Evolutionary conservation across 2,329 filamentous ascomycete genomes (phyloP), one percentile per base, ranked within the genome.

Genomic region (Fusarium oxysporum): DNA sequence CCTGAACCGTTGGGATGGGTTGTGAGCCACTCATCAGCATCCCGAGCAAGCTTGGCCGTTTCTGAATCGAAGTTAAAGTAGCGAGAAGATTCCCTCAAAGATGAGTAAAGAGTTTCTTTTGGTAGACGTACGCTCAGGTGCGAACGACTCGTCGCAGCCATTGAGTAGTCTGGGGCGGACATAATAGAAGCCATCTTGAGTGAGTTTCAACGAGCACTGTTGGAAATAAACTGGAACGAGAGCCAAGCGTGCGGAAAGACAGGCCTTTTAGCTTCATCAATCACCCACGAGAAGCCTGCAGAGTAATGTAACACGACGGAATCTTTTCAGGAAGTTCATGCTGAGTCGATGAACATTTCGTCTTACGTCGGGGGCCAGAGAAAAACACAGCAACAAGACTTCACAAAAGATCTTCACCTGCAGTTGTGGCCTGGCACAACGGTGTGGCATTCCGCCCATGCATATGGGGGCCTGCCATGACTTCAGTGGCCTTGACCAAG

Each of bases 111-210:
- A 13, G 76, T 72, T 30, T 77, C 73, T 16, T 70, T 70, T 11
- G 77, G 78, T 4, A 79, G 44, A 30, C 75, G 72, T 13, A 79
- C 71, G 50, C 76, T 78, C 11, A 79, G 71, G 28, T 68, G 76
- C 35, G 74, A 77, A 33, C 64, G 71, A 57, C 60, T 71, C 14
- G 68, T 70, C 62, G 71, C 57, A 56, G 70, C 75, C 71, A 76
- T 76, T 5, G 76, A 78, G 69, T 78, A 78, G 51, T 77, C 76
- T 25, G 76, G 76, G 21, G 75, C 73, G n/a, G 73, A 75, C 75
- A 77, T 76, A n/a, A 75, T 73, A 51, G 76, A 78, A 41, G 74
- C 76, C 76, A 78, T 78, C 23, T 75, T 74, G 62, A 62, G 30
- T 16, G 14, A 55, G 25, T 33, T 47, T 17, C 62, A 35, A 28